Conservation (phyloP, 495 filamentous ascomycete species). For the Hypoxylon rickii region DNA sequence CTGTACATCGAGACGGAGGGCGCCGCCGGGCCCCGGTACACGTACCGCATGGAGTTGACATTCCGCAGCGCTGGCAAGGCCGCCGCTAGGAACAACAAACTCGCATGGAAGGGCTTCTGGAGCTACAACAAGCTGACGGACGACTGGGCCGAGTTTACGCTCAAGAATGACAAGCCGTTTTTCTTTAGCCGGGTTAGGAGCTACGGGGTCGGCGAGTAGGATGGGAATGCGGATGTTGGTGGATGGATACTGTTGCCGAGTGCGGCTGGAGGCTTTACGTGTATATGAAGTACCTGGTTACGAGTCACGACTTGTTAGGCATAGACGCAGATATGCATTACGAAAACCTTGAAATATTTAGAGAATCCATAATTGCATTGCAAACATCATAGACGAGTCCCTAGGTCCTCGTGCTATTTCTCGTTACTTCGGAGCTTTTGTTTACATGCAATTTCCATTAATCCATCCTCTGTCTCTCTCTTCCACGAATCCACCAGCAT, state of each 20-base stretch:
- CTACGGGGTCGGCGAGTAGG: conserved; percentile 56
- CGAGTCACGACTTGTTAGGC: neutral
- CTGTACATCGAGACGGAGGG: conserved; percentile 88
- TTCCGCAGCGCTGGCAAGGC: conserved; percentile 62
- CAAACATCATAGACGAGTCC: too few relatives aligned
- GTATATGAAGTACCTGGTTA: too few relatives aligned
- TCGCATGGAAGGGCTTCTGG: conserved; percentile 90
- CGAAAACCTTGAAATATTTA: neutral
- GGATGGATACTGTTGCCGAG: too few relatives aligned
- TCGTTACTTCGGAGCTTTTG: too few relatives aligned
- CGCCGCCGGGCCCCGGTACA: conserved; percentile 67
- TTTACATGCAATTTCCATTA: too few relatives aligned
- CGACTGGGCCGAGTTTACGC: conserved; percentile 84
- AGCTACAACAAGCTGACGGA: conserved; percentile 87
- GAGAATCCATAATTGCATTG: too few relatives aligned
- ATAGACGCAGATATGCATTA: neutral
- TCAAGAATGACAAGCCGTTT: conserved; percentile 83
- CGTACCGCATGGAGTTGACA: conserved; percentile 76
- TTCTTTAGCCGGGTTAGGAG: conserved; percentile 86
- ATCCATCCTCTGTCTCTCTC: too few relatives aligned
- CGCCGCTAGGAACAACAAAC: conserved; percentile 70
- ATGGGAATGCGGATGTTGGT: neutral
- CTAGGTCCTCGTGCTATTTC: too few relatives aligned
- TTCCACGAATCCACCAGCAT: too few relatives aligned
- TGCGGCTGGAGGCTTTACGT: too few relatives aligned